A percentile compares a stretch with the other conserved stretches of the same genome.
phyloP scores from a whole-genome alignment of 805 yeast species.

The Millerozyma miso region DNA sequence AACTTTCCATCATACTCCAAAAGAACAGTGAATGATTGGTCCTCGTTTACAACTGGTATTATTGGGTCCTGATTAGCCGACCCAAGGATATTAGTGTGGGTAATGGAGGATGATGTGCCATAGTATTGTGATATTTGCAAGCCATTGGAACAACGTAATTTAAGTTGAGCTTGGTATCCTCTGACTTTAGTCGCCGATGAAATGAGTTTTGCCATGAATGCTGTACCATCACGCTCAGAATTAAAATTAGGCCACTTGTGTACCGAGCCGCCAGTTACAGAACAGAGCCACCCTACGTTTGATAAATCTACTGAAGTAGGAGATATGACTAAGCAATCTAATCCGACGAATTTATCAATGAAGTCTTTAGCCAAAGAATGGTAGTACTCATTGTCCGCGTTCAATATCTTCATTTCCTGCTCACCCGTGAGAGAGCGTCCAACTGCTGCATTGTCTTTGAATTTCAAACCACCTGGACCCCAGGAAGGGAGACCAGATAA shows the following conservation, averaged over 20 bases:
- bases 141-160: slow-evolving; percentile 84
- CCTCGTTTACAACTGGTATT: slow-evolving; percentile 60
- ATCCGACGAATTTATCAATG: slow-evolving; percentile 57
- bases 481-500: slow-evolving; percentile 69
- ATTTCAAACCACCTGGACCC: slow-evolving; percentile 72
- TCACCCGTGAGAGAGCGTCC: slow-evolving; percentile 41
- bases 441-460: slow-evolving; percentile 35
- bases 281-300: slow-evolving; percentile 61
- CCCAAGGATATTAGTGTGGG: slow-evolving; percentile 21
- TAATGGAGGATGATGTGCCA: slow-evolving; percentile 41
- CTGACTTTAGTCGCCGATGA: slow-evolving; percentile 44
- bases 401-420: slow-evolving; percentile 47
- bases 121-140: slow-evolving; percentile 74
- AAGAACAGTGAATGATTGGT: slow-evolving; percentile 66
- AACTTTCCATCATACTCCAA: slow-evolving; percentile 75
- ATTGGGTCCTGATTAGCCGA: slow-evolving; percentile 54
- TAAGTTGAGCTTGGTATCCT: slow-evolving; percentile 80
- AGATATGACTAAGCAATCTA: slow-evolving; percentile 72
- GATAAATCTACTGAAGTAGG: slow-evolving; percentile 66
- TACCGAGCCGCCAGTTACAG: slow-evolving; percentile 69
- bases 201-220: slow-evolving; percentile 58
- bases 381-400: slow-evolving; percentile 61
- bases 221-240: slow-evolving; percentile 63
- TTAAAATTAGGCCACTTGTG: slow-evolving; percentile 65
- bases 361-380: slow-evolving; percentile 54